phyloP scores from a whole-genome alignment of 345 rosid species.

The Camelina sativa region DNA sequence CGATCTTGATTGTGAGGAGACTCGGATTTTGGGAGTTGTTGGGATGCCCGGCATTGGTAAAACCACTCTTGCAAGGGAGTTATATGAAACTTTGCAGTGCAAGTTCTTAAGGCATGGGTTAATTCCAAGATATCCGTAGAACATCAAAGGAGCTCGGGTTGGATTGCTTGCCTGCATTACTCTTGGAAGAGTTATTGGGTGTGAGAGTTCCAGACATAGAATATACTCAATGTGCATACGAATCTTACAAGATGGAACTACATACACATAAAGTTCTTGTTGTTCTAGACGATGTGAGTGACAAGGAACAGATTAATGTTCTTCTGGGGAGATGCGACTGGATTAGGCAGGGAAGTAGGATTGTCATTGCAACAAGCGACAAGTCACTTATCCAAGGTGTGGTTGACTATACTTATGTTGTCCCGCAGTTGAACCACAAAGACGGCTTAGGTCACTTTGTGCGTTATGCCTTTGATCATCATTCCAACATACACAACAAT shows the following conservation, averaged over 20 bases:
- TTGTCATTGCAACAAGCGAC: conserved; percentile 29
- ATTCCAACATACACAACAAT: background rate
- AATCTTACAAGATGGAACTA: too few relatives aligned
- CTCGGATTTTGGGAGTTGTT: conserved; percentile 15
- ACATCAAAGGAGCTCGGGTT: background rate
- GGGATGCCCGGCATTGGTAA: conserved; percentile 27
- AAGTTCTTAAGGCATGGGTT: conserved; percentile 1
- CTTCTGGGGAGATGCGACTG: too few relatives aligned
- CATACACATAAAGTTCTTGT: too few relatives aligned
- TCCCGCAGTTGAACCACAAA: conserved; percentile 5
- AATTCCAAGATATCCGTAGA: conserved; percentile 16
- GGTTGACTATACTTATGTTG: background rate
- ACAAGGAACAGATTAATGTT: too few relatives aligned
- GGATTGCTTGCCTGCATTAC: too few relatives aligned
- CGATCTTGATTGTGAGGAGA: background rate
- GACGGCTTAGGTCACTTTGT: conserved; percentile 34
- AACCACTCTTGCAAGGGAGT: conserved; percentile 9
- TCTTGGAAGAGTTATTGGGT: too few relatives aligned
- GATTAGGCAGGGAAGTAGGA: too few relatives aligned
- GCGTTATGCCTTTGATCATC: conserved; percentile 16
- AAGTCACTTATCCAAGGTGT: conserved; percentile 3
- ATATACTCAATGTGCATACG: too few relatives aligned
- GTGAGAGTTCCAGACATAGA: too few relatives aligned
- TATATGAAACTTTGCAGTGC: background rate
- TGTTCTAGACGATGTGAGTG: too few relatives aligned